Evolutionary conservation across 2,329 filamentous ascomycete genomes (phyloP), one percentile per base, ranked within the genome.

Genomic region (Trichoderma sp.): DNA sequence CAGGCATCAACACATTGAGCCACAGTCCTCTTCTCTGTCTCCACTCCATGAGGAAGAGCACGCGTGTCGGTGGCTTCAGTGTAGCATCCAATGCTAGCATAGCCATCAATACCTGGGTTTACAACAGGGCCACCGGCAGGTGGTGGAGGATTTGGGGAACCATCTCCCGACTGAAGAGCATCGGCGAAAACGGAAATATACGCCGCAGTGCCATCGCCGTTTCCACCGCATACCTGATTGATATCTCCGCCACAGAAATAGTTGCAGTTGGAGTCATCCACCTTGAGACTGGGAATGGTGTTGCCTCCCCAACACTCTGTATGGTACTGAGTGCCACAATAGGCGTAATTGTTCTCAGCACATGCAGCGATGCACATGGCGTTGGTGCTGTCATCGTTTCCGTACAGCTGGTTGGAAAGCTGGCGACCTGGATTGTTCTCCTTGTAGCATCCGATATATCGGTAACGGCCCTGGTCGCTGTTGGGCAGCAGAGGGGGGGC

Each of bases 361-460:
- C 84, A 86, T 1, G 79, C 75, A 0, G 74, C 74, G 45, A 86
- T 83, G 60, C 84, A 87, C 70, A 77, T 75, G 27, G 77, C 76
- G 27, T 79, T 82, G 3, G 82, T 82, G 74, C 80, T 84, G 15
- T 73, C 75, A 10, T 74, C 68, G n/a, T 77, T 74, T n/a, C 77
- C 75, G 48, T 82, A 81, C 0, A 84, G 68, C 69, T 81, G 79
- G 3, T 69, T 76, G 2, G 80, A 72, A 1, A 88, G 77, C 71
- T 87, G 85, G 12, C 85, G 81, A 13, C 80, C 81, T 0, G 85
- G 85, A 53, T 85, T 87, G 68, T 85, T 86, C 70, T 88, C 86
- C 57, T 80, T 80, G 76, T 79, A 87, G 74, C 86, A 88, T 4
- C 86, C 86, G 1, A 80, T 71, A 67, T 88, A 88, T 12, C 81